phyloP scores from a whole-genome alignment of 345 rosid species.

The sweet orange (Citrus sinensis) region DNA sequence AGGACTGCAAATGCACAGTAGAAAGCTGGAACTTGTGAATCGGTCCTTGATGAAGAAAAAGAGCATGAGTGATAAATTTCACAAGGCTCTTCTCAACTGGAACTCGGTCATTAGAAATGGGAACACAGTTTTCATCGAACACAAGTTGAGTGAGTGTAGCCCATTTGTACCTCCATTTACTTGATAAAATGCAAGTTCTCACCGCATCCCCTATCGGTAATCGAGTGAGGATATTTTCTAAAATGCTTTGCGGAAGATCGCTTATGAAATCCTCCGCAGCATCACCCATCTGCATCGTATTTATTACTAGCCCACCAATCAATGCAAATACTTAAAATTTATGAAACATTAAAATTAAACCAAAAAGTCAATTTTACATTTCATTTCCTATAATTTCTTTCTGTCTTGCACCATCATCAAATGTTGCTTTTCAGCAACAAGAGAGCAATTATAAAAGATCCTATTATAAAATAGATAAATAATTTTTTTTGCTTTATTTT shows the following conservation, averaged over 20 bases:
- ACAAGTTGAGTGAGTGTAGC: slow-evolving; percentile 60
- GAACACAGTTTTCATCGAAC: slow-evolving; percentile 61
- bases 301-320: background rate
- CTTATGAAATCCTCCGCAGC: slow-evolving; percentile 49
- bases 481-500: too few relatives aligned
- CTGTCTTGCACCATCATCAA: too few relatives aligned
- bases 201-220: slow-evolving; percentile 73
- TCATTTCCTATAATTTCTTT: background rate
- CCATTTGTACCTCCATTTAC: slow-evolving; percentile 89
- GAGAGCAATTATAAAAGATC: background rate
- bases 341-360: background rate
- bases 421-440: background rate
- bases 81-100: slow-evolving; percentile 44
- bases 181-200: slow-evolving; percentile 70
- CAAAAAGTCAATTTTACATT: background rate
- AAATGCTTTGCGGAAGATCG: slow-evolving; percentile 77
- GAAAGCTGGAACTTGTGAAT: slow-evolving; percentile 85
- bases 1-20: slow-evolving; percentile 46
- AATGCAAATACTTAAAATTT: background rate
- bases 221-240: slow-evolving; percentile 65
- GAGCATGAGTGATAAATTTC: slow-evolving; percentile 56
- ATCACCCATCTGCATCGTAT: slow-evolving; percentile 41
- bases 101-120: slow-evolving; percentile 24
- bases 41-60: slow-evolving; percentile 89
- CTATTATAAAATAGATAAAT: too few relatives aligned